Percentiles rank a stretch among this genome's conserved stretches.
These are phyloP conservation scores for Suillus plorans DNA, from an alignment of 768 basidiomycete genomes.

Conservation along the genomic window DNA sequence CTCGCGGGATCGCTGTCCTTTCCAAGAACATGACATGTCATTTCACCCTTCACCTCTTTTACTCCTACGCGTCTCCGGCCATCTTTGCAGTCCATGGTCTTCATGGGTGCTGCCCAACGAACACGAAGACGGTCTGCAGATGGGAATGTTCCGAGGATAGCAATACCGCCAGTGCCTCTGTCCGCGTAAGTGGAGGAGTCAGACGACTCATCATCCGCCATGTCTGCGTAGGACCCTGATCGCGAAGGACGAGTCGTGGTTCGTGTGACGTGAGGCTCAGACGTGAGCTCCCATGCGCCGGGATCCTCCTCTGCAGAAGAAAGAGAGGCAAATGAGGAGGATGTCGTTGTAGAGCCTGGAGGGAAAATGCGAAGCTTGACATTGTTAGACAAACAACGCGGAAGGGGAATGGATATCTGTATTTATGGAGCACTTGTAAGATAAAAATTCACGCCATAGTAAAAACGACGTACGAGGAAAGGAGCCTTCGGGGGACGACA, in stretches of 20 bases:
- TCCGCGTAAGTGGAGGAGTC: slow-evolving; percentile 58
- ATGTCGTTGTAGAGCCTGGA: slow-evolving; percentile 47
- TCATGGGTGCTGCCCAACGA: slow-evolving; percentile 72
- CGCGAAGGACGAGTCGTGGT: slow-evolving; percentile 49
- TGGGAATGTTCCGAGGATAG: slow-evolving; percentile 76
- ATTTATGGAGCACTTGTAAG: neutral
- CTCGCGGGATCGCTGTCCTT: slow-evolving; percentile 39
- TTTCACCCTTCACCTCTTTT: slow-evolving; percentile 64
- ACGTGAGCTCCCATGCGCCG: slow-evolving; percentile 70
- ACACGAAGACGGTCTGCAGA: slow-evolving; percentile 74
- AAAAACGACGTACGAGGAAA: slow-evolving; percentile 54
- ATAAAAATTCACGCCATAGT: slow-evolving; percentile 11
- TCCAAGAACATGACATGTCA: slow-evolving; percentile 60
- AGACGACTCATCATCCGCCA: slow-evolving; percentile 82
- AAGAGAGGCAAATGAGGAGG: slow-evolving; percentile 68
- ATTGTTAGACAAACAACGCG: slow-evolving; percentile 75
- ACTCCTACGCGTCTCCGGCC: slow-evolving; percentile 70
- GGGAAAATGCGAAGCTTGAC: slow-evolving; percentile 75
- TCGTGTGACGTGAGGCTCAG: slow-evolving; percentile 74
- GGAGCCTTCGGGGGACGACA: slow-evolving; percentile 70
- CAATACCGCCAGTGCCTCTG: slow-evolving; percentile 56
- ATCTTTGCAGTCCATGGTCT: slow-evolving; percentile 44
- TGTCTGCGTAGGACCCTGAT: slow-evolving; percentile 61
- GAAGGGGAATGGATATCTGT: slow-evolving; percentile 75
- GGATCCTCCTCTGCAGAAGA: slow-evolving; percentile 75